Conservation (phyloP, 2,329 filamentous ascomycete genomes). For the Neofusicoccum kwambonambiense region DNA sequence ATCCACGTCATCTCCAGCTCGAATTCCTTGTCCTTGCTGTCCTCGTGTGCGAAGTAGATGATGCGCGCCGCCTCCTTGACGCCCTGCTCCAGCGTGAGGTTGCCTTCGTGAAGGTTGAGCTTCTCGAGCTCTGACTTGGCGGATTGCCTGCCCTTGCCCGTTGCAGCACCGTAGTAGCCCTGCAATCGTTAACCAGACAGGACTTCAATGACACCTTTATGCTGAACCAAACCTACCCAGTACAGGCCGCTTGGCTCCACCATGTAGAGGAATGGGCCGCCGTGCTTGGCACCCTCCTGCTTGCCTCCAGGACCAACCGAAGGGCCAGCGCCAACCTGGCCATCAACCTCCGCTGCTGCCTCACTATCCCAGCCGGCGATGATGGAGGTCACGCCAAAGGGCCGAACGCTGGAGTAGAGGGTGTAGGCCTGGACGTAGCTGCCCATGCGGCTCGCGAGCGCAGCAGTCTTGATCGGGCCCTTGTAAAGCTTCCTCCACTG, state of each 20-base stretch:
- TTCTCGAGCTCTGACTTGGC: constrained; percentile 99
- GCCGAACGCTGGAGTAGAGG: constrained; percentile 92
- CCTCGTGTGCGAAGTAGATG: constrained; percentile 96
- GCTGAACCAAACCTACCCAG: constrained; percentile 60
- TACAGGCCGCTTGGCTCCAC: constrained; percentile 95
- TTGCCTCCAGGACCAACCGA: constrained; percentile 80
- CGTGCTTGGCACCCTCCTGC: constrained; percentile 69
- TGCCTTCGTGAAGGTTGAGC: constrained; percentile 77
- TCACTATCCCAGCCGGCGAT: constrained; percentile 92
- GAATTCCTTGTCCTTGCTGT: constrained; percentile 99
- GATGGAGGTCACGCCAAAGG: constrained; percentile 95
- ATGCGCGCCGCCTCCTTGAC: constrained; percentile 96
- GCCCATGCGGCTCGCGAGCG: constrained; percentile 89
- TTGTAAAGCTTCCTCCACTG: constrained; percentile 94
- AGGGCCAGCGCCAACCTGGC: constrained; percentile 82
- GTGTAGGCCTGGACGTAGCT: constrained; percentile 97
- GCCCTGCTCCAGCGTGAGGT: constrained; percentile 76
- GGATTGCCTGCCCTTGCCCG: constrained; percentile 92
- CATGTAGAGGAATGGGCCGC: constrained; percentile 96
- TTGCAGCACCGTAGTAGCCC: constrained; percentile 97
- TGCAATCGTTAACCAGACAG: constrained; percentile 28
- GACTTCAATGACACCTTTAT: background rate
- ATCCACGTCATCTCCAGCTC: constrained; percentile 99
- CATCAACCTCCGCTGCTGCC: constrained; percentile 79
- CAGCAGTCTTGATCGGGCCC: constrained; percentile 82